These are phyloP conservation scores for Podospora australis DNA, from an alignment of 495 filamentous ascomycete genomes.

Conservation along the genomic window DNA sequence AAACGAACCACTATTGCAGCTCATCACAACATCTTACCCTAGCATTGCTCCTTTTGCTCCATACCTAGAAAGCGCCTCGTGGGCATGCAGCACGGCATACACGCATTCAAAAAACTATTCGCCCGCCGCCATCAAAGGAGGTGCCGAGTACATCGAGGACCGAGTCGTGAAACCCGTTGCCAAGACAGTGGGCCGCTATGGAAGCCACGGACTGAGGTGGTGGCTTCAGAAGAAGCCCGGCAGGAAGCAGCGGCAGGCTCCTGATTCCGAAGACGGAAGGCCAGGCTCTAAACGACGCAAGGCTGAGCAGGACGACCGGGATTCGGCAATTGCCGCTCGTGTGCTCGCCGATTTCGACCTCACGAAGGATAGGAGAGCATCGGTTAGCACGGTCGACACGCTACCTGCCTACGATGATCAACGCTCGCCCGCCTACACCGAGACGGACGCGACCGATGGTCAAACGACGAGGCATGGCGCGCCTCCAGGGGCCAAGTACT, in stretches of 20 bases:
- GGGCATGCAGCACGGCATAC: constrained; percentile 76
- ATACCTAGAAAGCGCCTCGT: constrained; percentile 72
- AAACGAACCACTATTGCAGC: constrained; percentile 68
- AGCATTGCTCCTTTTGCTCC: constrained; percentile 52
- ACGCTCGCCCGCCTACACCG: constrained; percentile 64
- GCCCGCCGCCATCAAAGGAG: constrained; percentile 70
- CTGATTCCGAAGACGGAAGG: constrained; percentile 36
- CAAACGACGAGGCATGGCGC: constrained; percentile 15
- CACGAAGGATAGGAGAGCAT: constrained; percentile 35
- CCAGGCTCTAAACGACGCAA: constrained; percentile 57
- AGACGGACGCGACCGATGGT: constrained; percentile 22
- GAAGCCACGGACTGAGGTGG: constrained; percentile 69
- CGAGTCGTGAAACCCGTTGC: constrained; percentile 71
- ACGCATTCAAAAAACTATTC: constrained; percentile 78
- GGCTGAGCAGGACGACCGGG: constrained; percentile 15
- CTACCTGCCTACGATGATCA: constrained; percentile 76
- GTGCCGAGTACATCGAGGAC: constrained; percentile 80
- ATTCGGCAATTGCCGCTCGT: neutral
- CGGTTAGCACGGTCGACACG: constrained; percentile 53
- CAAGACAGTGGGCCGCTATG: constrained; percentile 73
- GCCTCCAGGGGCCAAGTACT: constrained; percentile 61
- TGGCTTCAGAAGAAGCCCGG: constrained; percentile 48
- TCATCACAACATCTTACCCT: constrained; percentile 77
- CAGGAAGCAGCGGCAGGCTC: constrained; percentile 34
- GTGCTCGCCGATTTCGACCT: neutral